Evolutionary conservation across 2,329 filamentous ascomycete species (phyloP), one percentile per base, ranked within the genome.

Genomic region (Tolypocladium inflatum): DNA sequence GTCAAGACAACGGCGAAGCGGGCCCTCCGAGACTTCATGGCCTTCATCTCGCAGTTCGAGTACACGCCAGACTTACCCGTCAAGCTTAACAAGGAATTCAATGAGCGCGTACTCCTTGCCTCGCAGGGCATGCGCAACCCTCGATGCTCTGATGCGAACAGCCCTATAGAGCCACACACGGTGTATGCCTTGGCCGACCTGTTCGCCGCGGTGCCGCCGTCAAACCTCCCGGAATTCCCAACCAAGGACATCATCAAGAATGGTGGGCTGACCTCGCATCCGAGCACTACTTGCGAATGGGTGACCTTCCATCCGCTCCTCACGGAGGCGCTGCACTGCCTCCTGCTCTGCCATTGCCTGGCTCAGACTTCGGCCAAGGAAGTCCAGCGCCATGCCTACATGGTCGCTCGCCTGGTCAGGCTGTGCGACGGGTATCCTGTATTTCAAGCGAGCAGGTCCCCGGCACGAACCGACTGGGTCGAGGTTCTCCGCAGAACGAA

Each of bases 361-460:
- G 74, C 90, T 9, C 90, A 93, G 71, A 95, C 90, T 0, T 88
- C 89, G 0, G 71, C 83, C 13, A 90, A 88, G 64, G 90, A 94
- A 69, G 81, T 92, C 39, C 82, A 86, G 55, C 88, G 90, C 41
- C 89, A 94, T 68, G 89, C 89, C 0, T 81, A 91, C 74, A 94
- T 92, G 81, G 90, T 88, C 5, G 88, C 90, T 19, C 85, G 90
- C 6, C 78, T 94, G 2, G 80, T 84, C 5, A 82, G 89, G 23
- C 79, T 94, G 30, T 85, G 84, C 54, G 88, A 94, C 65, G 90
- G 89, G 4, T 92, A 90, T 64, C 90, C 90, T 0, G 82, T 93
- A 54, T 93, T 95, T 67, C 85, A 91, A 62, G 80, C 85, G 0
- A 85, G 86, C 30, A 80, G 87, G 55, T 88, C 84, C 4, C 85